Base-by-base conservation (phyloP, 257 asterid species). In the Ligustrum vulgare region DNA sequence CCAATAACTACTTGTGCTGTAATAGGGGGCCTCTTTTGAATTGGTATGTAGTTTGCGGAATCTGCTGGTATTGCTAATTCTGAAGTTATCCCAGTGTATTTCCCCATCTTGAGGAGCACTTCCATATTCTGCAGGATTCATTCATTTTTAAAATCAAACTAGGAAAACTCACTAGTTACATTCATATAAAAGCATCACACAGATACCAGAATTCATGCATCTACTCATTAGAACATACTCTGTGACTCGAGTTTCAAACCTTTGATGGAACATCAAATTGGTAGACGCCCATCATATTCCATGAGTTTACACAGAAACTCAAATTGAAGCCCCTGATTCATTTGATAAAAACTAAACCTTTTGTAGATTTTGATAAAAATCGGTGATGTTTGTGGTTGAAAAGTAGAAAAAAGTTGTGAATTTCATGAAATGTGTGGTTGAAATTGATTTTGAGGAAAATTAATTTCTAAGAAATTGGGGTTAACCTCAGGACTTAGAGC, bases 51-150 rank as follows among this genome's bases (percentile, higher is more conserved):
- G 77, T 80, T 85, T 34, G 87, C 58, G 1, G 71, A 33, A 75
- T 88, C 94, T 34, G 89, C 33, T 1, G 99, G 99, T 67, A 94
- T 84, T 31, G 87, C 98, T 75, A 93, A 77, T 80, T 86, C 95
- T 8, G 97, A 87, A 60, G 91, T 86, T 77, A 94, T 88, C 76
- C 93, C 96, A 10, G 93, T 86, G 84, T 78, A 91, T 84, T 91
- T 91, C 54, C 97, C 98, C 99, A 94, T 94, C 91, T 86, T 92
- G 86, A 89, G 77, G 18, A 94, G 90, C 77, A 94, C 99, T 70
- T 94, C 96, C 97, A 87, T 87, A 83, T 94, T 92, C 99, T 94
- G 92, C 49, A 80, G 8, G 37, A 83, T 54, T 62, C 71, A 79
- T 15, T 22, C 77, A 66, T 35, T 32, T 68, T 77, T 32, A 8